These are phyloP conservation scores for Candida glaebosa DNA, from an alignment of 805 yeast genomes.

Conservation along the genomic window DNA sequence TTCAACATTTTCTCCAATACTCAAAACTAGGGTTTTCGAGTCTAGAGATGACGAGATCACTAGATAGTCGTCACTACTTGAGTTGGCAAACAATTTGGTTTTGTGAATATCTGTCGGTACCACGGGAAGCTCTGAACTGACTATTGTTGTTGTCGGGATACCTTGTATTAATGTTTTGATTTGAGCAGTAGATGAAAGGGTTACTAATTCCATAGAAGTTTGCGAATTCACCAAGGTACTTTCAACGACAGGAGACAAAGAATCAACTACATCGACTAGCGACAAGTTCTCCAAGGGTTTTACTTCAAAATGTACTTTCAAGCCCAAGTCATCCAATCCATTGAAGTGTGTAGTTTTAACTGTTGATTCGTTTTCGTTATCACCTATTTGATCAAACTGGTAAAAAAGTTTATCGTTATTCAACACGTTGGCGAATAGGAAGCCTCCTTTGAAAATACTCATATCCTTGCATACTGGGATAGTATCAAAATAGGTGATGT, in stretches of 20 bases:
- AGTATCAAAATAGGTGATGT: slow-evolving; percentile 74
- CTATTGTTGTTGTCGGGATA: slow-evolving; percentile 57
- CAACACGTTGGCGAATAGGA: slow-evolving; percentile 63
- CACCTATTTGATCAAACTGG: slow-evolving; percentile 77
- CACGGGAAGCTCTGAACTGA: slow-evolving; percentile 70
- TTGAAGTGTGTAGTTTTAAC: slow-evolving; percentile 9
- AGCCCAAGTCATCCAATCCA: slow-evolving; percentile 5
- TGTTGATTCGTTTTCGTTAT: slow-evolving; percentile 37
- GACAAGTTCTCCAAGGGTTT: slow-evolving; percentile 53
- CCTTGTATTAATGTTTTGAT: slow-evolving; percentile 55
- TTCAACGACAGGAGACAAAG: slow-evolving; percentile 51
- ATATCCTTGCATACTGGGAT: slow-evolving; percentile 56
- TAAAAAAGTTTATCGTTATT: slow-evolving; percentile 63
- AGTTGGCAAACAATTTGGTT: slow-evolving; percentile 43
- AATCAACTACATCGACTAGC: slow-evolving; percentile 47
- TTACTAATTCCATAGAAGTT: slow-evolving; percentile 20
- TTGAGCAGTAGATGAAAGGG: slow-evolving; percentile 41
- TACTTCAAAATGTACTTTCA: slow-evolving; percentile 10
- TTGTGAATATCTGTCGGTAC: slow-evolving; percentile 64
- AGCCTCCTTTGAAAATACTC: slow-evolving; percentile 70
- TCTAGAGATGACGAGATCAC: slow-evolving; percentile 54
- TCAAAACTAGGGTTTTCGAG: slow-evolving; percentile 67
- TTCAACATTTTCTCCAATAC: slow-evolving; percentile 77
- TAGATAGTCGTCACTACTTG: slow-evolving; percentile 57
- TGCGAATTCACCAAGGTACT: slow-evolving; percentile 18